Percentiles rank a stretch among this genome's conserved stretches.
These are phyloP conservation scores for Trichoderma polysporum DNA, from an alignment of 2,329 filamentous ascomycete genomes.

Conservation along the genomic window DNA sequence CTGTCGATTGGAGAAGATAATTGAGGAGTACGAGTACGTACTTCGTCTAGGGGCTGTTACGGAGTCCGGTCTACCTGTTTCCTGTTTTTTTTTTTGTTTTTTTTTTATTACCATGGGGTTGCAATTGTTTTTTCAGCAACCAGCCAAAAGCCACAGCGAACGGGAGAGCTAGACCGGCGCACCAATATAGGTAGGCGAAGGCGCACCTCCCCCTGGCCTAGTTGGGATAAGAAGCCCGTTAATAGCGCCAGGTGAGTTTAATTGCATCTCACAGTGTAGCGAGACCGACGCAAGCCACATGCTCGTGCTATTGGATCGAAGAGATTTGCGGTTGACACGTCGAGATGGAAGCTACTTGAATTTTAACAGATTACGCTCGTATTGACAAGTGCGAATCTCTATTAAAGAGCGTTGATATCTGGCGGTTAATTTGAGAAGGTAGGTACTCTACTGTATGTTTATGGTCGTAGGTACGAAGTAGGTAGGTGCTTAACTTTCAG, in stretches of 20 bases:
- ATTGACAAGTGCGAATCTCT: no score
- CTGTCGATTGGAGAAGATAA: neutral
- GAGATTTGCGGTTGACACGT: no score
- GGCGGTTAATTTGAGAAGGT: no score
- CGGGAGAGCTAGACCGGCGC: neutral
- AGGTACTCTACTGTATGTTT: no score
- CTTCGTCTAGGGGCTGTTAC: no score
- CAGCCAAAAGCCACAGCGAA: neutral
- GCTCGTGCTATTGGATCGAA: neutral
- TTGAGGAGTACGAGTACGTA: neutral
- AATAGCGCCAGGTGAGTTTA: slow-evolving; percentile 22
- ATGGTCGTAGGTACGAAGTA: no score
- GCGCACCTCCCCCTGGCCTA: slow-evolving; percentile 15
- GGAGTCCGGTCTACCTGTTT: neutral
- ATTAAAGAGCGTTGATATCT: no score
- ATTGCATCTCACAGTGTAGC: slow-evolving; percentile 15
- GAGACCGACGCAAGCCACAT: slow-evolving; percentile 13
- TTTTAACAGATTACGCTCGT: no score
- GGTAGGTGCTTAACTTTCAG: no score
- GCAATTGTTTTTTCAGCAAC: no score
- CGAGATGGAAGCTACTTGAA: no score
- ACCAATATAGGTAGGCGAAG: neutral
- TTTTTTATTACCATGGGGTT: no score
- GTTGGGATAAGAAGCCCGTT: neutral
- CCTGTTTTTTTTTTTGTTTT: neutral